These are phyloP conservation scores for Aspergillus tamarii DNA, from an alignment of 2,329 filamentous ascomycete species.

Conservation along the genomic window DNA sequence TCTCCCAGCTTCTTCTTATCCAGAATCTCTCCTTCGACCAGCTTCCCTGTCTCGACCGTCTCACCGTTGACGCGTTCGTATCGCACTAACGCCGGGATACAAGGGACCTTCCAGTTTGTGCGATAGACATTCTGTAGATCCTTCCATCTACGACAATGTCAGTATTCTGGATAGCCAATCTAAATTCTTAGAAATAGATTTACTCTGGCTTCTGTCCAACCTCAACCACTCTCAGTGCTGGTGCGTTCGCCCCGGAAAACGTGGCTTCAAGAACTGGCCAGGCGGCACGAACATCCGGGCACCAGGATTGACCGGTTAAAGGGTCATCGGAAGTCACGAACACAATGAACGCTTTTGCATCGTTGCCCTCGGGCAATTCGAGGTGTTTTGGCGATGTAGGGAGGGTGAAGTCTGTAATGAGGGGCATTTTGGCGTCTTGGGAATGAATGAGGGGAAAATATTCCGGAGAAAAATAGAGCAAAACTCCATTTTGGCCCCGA, in stretches of 20 bases:
- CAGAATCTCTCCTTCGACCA: constrained; percentile 37
- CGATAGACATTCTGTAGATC: constrained; percentile 38
- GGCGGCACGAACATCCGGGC: constrained; percentile 44
- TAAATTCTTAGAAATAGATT: constrained; percentile 12
- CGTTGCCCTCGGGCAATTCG: constrained; percentile 16
- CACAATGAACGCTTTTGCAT: constrained; percentile 37
- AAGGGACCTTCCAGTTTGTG: constrained; percentile 38
- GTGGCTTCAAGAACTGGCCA: constrained; percentile 36
- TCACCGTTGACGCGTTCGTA: constrained; percentile 36
- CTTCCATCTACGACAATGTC: constrained; percentile 36
- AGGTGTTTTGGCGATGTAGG: constrained; percentile 33
- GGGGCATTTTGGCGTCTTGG: constrained; percentile 29
- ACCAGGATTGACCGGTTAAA: constrained; percentile 42
- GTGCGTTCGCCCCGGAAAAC: constrained; percentile 31
- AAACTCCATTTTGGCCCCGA: not conserved
- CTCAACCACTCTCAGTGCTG: constrained; percentile 33
- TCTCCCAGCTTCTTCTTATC: constrained; percentile 26
- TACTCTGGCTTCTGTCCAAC: constrained; percentile 43
- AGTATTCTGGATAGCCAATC: not conserved
- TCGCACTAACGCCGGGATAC: constrained; percentile 40
- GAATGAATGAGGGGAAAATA: not conserved
- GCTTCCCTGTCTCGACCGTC: constrained; percentile 35
- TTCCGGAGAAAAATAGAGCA: not conserved
- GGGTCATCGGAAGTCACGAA: constrained; percentile 43
- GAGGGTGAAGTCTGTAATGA: constrained; percentile 25